Percentiles rank a stretch among this genome's conserved stretches.
Conservation (phyloP, 352 stramenopile species). For the Globisporangium radiosum region DNA sequence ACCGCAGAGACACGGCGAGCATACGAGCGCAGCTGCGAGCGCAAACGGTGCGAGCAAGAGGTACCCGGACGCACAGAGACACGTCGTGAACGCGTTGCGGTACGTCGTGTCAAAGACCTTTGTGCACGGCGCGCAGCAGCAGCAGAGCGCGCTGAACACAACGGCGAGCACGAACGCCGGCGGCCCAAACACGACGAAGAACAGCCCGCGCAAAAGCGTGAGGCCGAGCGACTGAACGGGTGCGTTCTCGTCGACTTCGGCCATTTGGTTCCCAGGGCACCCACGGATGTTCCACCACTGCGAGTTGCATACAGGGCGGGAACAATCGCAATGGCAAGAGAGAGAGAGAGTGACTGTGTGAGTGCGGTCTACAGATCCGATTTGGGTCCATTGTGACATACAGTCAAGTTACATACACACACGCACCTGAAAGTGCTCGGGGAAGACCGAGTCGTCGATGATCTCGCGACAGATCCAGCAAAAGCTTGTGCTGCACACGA, state of each 20-base stretch:
- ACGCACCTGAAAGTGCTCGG: slow-evolving; percentile 76
- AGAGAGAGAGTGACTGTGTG: not conserved
- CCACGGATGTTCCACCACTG: slow-evolving; percentile 79
- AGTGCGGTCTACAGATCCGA: not conserved
- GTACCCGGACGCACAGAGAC: slow-evolving; percentile 52
- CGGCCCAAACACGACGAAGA: slow-evolving; percentile 61
- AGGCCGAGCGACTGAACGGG: slow-evolving; percentile 28
- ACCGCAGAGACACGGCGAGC: slow-evolving; percentile 14
- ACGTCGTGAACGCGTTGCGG: slow-evolving; percentile 53
- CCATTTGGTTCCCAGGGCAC: slow-evolving; percentile 69
- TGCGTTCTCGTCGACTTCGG: slow-evolving; percentile 43
- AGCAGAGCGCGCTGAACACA: slow-evolving; percentile 46
- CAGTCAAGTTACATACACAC: not conserved
- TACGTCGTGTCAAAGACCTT: slow-evolving; percentile 32
- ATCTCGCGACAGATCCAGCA: slow-evolving; percentile 85
- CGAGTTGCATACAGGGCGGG: not conserved
- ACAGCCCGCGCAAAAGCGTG: slow-evolving; percentile 33
- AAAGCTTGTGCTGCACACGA: slow-evolving; percentile 76
- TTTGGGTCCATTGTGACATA: not conserved
- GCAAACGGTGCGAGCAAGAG: slow-evolving; percentile 40
- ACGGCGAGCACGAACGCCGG: slow-evolving; percentile 54
- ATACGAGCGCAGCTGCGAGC: slow-evolving; percentile 19
- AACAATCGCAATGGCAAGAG: too few relatives aligned
- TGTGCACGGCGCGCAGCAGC: slow-evolving; percentile 62
- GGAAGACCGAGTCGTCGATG: slow-evolving; percentile 82